Evolutionary conservation across 108 stramenopile species (phyloP).

Genomic region (Chaetoceros muelleri): DNA sequence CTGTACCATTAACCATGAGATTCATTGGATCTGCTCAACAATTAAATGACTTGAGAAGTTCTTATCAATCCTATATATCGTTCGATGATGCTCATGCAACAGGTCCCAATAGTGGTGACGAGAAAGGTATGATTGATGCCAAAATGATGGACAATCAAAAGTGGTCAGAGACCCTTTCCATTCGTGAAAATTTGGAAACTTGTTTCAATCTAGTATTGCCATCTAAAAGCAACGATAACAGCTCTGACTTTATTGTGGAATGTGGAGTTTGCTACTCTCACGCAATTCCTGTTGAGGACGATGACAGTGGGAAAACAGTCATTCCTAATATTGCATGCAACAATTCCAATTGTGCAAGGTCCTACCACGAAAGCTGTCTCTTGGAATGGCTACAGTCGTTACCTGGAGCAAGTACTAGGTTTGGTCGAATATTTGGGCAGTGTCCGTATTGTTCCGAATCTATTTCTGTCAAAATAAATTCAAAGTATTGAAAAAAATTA

Average conservation of each 20-base stretch:
- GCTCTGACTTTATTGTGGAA: constrained; percentile 38
- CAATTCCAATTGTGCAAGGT: constrained; percentile 39
- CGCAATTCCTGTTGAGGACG: constrained; percentile 30
- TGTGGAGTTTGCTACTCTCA: constrained; percentile 68
- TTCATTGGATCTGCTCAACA: neutral
- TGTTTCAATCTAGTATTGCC: neutral
- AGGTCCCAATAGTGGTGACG: too few relatives aligned
- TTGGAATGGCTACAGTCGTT: constrained; percentile 60
- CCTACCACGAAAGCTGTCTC: constrained; percentile 48
- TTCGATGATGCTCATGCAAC: neutral
- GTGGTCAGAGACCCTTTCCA: neutral
- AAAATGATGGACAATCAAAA: neutral
- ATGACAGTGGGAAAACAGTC: constrained; percentile 11
- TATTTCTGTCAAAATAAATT: neutral
- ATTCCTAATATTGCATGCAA: constrained; percentile 47
- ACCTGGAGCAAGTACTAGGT: constrained; percentile 44
- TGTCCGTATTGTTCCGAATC: constrained; percentile 53
- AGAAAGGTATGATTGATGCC: too few relatives aligned
- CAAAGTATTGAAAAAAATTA: too few relatives aligned
- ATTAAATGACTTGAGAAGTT: neutral
- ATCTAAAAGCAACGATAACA: neutral
- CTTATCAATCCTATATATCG: neutral
- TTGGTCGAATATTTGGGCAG: constrained; percentile 50
- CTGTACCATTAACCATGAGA: neutral
- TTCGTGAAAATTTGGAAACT: neutral